These are phyloP conservation scores for Pleurotus citrinopileatus DNA, from an alignment of 768 basidiomycete species.

Conservation along the genomic window DNA sequence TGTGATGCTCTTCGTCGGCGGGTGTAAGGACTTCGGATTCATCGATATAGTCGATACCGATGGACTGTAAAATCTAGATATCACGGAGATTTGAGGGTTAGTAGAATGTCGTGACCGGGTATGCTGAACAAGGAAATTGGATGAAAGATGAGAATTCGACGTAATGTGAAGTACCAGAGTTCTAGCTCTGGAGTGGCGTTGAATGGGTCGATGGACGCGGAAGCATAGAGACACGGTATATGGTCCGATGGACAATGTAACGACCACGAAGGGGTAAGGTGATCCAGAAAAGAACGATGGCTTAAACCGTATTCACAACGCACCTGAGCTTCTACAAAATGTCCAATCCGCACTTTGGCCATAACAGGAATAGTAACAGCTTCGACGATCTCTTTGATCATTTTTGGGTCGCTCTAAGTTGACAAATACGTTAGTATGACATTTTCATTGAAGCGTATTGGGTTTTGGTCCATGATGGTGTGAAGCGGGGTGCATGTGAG, in stretches of 20 bases:
- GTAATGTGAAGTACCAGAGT: neutral
- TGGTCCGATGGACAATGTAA: neutral
- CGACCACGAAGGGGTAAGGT: neutral
- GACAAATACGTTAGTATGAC: neutral
- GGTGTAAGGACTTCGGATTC: conserved; percentile 94
- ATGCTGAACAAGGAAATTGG: neutral
- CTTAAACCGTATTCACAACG: conserved; percentile 12
- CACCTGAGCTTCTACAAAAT: conserved; percentile 95
- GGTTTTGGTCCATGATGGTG: neutral
- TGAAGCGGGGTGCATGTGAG: too few relatives aligned
- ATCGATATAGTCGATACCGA: conserved; percentile 97
- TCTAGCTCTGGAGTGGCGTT: too few relatives aligned
- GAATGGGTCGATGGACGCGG: neutral
- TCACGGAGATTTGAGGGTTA: neutral
- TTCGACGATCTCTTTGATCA: conserved; percentile 95
- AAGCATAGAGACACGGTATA: neutral
- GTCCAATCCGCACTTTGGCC: conserved; percentile 95
- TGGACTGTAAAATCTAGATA: conserved; percentile 82
- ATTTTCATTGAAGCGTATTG: neutral
- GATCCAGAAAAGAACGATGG: conserved; percentile 5
- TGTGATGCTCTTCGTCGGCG: conserved; percentile 94
- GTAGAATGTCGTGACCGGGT: neutral
- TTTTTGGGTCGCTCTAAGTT: conserved; percentile 80
- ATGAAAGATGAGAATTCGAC: conserved; percentile 7
- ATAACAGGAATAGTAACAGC: conserved; percentile 97